A percentile compares a stretch with the other conserved stretches of the same genome.
phyloP scores from a whole-genome alignment of 2,329 filamentous ascomycete species.

The Aspergillus niger region DNA sequence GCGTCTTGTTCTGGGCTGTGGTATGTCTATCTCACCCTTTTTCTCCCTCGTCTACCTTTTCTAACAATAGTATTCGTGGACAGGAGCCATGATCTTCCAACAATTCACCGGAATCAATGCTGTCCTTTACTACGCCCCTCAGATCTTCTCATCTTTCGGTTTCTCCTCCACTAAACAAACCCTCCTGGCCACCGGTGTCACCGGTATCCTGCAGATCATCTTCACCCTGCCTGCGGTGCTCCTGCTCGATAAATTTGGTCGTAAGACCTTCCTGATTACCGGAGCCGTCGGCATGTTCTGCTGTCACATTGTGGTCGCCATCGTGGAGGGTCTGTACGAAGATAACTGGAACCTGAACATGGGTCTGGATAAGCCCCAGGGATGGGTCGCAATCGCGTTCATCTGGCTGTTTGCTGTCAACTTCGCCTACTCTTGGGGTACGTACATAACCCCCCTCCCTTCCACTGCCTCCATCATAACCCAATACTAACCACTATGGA shows the following conservation, averaged over 20 bases:
- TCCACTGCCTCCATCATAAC: neutral
- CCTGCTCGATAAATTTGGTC: conserved; percentile 41
- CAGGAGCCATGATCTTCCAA: conserved; percentile 40
- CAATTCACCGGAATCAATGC: conserved; percentile 56
- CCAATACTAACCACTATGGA: neutral
- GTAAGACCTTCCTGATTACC: conserved; percentile 38
- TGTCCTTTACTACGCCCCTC: conserved; percentile 42
- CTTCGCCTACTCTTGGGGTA: conserved; percentile 42
- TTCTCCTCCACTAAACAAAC: conserved; percentile 28
- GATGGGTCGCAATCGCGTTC: conserved; percentile 64
- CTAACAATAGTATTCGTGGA: conserved; percentile 44
- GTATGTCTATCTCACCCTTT: conserved; percentile 13
- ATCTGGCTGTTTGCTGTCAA: conserved; percentile 63
- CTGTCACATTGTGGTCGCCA: conserved; percentile 71
- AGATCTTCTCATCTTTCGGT: conserved; percentile 30
- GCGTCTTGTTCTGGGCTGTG: conserved; percentile 28
- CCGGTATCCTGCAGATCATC: conserved; percentile 36
- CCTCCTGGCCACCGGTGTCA: conserved; percentile 31
- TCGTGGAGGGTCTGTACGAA: conserved; percentile 48
- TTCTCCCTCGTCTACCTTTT: neutral
- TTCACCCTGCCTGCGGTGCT: conserved; percentile 42
- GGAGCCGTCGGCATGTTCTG: conserved; percentile 69
- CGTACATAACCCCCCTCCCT: neutral
- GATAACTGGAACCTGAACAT: conserved; percentile 53
- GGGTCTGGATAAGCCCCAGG: conserved; percentile 56